phyloP scores from a whole-genome alignment of 306 rosid genomes.

The Prinsepia uniflora region DNA sequence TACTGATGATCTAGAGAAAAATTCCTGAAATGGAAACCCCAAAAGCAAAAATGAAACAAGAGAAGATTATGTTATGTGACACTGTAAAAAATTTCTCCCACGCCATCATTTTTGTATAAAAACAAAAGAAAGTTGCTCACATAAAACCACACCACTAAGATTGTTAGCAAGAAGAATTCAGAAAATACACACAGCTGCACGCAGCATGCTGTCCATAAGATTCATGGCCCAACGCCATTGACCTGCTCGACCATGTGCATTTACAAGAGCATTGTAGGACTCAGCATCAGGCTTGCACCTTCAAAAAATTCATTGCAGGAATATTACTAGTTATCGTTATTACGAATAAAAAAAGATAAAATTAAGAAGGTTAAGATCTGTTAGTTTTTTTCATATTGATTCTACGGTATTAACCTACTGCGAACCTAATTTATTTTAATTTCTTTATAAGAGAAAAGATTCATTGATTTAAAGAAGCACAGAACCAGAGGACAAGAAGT shows the following conservation, averaged over 20 bases:
- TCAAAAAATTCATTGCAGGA: conserved; percentile 7
- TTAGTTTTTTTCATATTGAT: background rate
- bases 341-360: background rate
- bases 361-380: background rate
- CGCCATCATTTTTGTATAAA: conserved; percentile 23
- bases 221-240: conserved; percentile 98
- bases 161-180: conserved; percentile 58
- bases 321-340: background rate
- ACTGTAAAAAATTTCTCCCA: conserved; percentile 1
- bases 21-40: no score
- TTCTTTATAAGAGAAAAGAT: no score
- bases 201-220: conserved; percentile 94
- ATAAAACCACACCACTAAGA: conserved; percentile 48
- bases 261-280: conserved; percentile 79
- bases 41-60: background rate
- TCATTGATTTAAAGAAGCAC: no score
- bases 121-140: conserved; percentile 38
- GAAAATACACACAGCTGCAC: conserved; percentile 95
- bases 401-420: background rate
- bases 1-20: background rate
- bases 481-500: no score
- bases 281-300: conserved; percentile 97
- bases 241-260: conserved; percentile 89
- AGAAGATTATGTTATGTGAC: background rate
- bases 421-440: no score